A percentile compares a stretch with the other conserved stretches of the same genome.
Evolutionary conservation across 208 protist genomes (phyloP).

Genomic region (Wallacemonas rigidus): DNA sequence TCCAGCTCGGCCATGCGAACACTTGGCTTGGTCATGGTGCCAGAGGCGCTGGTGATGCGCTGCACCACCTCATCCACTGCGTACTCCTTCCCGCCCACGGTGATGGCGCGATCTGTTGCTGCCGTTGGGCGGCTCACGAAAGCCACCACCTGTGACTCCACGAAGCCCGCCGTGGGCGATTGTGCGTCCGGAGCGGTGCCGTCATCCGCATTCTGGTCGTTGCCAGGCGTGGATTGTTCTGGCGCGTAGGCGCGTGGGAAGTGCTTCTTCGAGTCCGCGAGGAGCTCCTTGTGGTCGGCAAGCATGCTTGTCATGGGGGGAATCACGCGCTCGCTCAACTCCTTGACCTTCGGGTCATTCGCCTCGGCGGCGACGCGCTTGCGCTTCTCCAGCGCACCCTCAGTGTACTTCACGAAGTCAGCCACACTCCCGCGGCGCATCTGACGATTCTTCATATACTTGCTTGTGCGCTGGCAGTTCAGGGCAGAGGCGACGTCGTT

Average conservation of each 20-base stretch:
- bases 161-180: slow-evolving; percentile 24
- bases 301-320: slow-evolving; percentile 26
- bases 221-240: slow-evolving; percentile 14
- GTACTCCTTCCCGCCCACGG: slow-evolving; percentile 39
- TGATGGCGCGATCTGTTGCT: slow-evolving; percentile 25
- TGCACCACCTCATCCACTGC: slow-evolving; percentile 53
- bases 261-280: slow-evolving; percentile 30
- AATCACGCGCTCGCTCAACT: slow-evolving; percentile 14
- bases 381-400: slow-evolving; percentile 30
- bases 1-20: slow-evolving; percentile 30
- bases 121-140: slow-evolving; percentile 29
- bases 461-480: slow-evolving; percentile 24
- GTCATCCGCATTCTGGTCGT: background rate
- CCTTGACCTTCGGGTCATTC: slow-evolving; percentile 21
- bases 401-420: slow-evolving; percentile 46
- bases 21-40: slow-evolving; percentile 21
- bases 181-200: background rate
- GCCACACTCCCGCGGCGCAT: slow-evolving; percentile 49
- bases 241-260: slow-evolving; percentile 39
- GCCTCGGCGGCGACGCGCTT: slow-evolving; percentile 21
- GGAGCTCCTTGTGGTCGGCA: slow-evolving; percentile 32
- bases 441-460: slow-evolving; percentile 35
- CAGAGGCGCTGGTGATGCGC: slow-evolving; percentile 11
- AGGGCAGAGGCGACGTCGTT: slow-evolving; percentile 25
- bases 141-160: slow-evolving; percentile 36